These are phyloP conservation scores for Picochlorum sp. DNA, from an alignment of 139 green algal species.

Conservation along the genomic window DNA sequence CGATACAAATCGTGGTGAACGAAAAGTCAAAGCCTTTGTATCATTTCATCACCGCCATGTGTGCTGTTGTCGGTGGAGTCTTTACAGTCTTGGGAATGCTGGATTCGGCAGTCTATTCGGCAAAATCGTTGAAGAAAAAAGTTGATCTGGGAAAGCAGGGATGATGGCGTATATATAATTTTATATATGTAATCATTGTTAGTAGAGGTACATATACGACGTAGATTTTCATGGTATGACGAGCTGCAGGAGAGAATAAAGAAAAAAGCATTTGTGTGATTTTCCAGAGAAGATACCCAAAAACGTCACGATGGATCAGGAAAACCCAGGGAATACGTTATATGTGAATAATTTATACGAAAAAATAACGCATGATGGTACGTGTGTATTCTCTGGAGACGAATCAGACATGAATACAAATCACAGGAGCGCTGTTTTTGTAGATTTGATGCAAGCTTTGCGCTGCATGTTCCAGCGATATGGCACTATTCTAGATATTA, in stretches of 20 bases:
- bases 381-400: background rate
- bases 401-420: too few species aligned
- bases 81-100: slow-evolving; percentile 86
- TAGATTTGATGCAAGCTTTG: slow-evolving; percentile 91
- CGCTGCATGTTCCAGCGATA: slow-evolving; percentile 94
- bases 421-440: background rate
- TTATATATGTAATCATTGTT: too few species aligned
- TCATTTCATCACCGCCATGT: slow-evolving; percentile 79
- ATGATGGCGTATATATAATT: background rate
- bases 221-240: too few species aligned
- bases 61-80: slow-evolving; percentile 74
- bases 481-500: slow-evolving; percentile 88
- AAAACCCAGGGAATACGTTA: slow-evolving; percentile 75
- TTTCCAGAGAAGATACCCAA: background rate
- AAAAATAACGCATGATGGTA: slow-evolving; percentile 89
- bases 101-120: slow-evolving; percentile 64
- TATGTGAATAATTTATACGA: slow-evolving; percentile 94
- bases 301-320: slow-evolving; percentile 21
- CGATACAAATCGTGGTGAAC: slow-evolving; percentile 64
- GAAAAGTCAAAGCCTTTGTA: slow-evolving; percentile 55
- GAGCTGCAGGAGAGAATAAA: too few species aligned
- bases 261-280: too few species aligned
- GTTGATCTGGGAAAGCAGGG: slow-evolving; percentile 59
- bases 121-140: slow-evolving; percentile 73
- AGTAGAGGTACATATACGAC: too few species aligned